These are phyloP conservation scores for Nannochloropsis gaditana DNA, from an alignment of 108 stramenopile genomes.

Conservation along the genomic window DNA sequence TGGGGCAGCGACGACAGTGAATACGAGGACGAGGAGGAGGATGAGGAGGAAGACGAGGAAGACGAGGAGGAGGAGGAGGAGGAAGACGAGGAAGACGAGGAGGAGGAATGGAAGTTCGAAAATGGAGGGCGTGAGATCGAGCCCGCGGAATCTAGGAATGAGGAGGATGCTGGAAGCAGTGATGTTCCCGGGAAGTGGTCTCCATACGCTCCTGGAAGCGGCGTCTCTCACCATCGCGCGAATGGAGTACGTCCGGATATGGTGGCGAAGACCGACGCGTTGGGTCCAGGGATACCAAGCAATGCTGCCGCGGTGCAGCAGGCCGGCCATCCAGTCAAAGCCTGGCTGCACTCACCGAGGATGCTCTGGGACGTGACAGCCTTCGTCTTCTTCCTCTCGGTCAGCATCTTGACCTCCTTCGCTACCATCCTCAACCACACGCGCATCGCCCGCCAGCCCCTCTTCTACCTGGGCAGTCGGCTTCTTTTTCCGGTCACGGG, in stretches of 20 bases:
- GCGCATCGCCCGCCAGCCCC: not conserved
- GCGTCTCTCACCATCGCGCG: not conserved
- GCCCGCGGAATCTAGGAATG: no score
- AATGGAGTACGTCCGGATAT: not conserved
- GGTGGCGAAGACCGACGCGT: not conserved
- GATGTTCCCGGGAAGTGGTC: not conserved
- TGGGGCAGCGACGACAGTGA: not conserved
- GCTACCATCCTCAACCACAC: constrained; percentile 13
- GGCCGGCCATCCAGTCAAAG: not conserved
- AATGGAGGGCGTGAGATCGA: no score
- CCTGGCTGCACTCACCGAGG: not conserved
- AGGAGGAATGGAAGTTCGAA: not conserved
- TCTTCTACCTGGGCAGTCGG: constrained; percentile 2
- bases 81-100: not conserved
- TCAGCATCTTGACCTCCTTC: not conserved
- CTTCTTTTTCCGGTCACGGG: not conserved
- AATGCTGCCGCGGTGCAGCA: not conserved
- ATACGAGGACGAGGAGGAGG: not conserved
- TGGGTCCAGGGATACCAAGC: not conserved
- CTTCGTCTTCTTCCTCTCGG: not conserved
- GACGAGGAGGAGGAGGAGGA: not conserved
- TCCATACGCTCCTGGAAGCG: not conserved
- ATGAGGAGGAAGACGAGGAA: not conserved
- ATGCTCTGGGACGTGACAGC: not conserved
- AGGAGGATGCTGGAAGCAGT: no score